Evolutionary conservation across 768 basidiomycete species (phyloP).

Genomic region (Rickenella mellea): DNA sequence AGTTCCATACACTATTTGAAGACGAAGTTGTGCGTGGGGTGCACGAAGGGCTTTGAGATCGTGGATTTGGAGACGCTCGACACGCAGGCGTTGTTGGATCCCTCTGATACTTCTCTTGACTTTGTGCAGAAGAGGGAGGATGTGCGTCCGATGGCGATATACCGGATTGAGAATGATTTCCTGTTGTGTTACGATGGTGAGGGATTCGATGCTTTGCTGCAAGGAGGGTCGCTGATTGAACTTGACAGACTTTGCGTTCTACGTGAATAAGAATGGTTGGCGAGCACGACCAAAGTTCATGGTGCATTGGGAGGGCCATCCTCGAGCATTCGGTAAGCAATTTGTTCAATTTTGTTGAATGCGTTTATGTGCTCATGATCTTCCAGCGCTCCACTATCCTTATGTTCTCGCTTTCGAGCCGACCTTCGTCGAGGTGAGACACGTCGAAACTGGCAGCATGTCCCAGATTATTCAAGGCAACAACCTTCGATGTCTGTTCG

Average conservation of each 20-base stretch:
- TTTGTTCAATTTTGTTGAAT: neutral
- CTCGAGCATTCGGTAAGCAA: slow-evolving; percentile 87
- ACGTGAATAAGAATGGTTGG: slow-evolving; percentile 95
- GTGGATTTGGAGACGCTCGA: slow-evolving; percentile 96
- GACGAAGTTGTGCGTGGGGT: slow-evolving; percentile 94
- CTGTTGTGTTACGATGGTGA: slow-evolving; percentile 94
- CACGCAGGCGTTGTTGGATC: slow-evolving; percentile 92
- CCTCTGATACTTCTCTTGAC: slow-evolving; percentile 81
- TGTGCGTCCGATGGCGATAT: slow-evolving; percentile 90
- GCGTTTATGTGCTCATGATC: neutral
- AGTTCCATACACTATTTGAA: slow-evolving; percentile 95
- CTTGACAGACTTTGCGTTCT: slow-evolving; percentile 88
- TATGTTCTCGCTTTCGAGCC: slow-evolving; percentile 96
- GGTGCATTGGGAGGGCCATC: slow-evolving; percentile 93
- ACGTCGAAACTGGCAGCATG: slow-evolving; percentile 86
- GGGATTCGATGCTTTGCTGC: slow-evolving; percentile 14
- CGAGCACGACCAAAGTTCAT: slow-evolving; percentile 86
- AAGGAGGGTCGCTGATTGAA: slow-evolving; percentile 1
- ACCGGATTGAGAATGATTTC: slow-evolving; percentile 94
- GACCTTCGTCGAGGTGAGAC: slow-evolving; percentile 91
- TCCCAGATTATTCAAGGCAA: slow-evolving; percentile 93
- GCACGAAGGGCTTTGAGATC: slow-evolving; percentile 96
- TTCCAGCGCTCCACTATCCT: slow-evolving; percentile 84
- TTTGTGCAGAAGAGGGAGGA: slow-evolving; percentile 83
- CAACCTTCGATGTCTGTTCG: slow-evolving; percentile 83